phyloP scores from a whole-genome alignment of 108 stramenopile genomes.

The Cylindrotheca closterium region DNA sequence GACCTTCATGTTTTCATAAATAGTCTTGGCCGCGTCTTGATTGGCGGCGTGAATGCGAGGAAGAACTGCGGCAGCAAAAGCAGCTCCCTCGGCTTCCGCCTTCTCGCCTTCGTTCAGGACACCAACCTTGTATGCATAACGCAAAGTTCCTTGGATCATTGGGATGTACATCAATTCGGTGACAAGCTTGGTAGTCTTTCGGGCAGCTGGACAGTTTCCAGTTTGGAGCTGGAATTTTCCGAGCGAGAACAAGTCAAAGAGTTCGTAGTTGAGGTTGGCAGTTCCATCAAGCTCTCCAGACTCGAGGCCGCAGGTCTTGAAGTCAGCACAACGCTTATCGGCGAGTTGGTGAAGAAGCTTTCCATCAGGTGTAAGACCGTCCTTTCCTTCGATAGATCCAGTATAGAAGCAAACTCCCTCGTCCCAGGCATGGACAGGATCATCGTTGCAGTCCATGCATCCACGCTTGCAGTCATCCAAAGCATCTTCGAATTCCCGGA shows the following conservation, averaged over 20 bases:
- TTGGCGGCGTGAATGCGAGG: constrained; percentile 59
- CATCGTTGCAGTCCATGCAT: constrained; percentile 64
- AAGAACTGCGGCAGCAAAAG: constrained; percentile 73
- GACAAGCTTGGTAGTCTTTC: constrained; percentile 42
- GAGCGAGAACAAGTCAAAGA: constrained; percentile 47
- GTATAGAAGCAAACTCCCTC: constrained; percentile 63
- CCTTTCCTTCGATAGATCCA: constrained; percentile 56
- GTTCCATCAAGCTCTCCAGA: constrained; percentile 43
- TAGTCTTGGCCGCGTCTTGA: constrained; percentile 47
- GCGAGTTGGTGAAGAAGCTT: constrained; percentile 63
- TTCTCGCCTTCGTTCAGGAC: constrained; percentile 30
- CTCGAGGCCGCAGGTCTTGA: constrained; percentile 56
- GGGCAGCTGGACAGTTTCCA: constrained; percentile 53
- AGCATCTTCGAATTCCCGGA: constrained; percentile 63
- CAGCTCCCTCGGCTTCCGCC: constrained; percentile 65
- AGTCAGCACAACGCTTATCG: constrained; percentile 76
- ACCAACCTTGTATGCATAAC: constrained; percentile 60
- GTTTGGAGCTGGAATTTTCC: constrained; percentile 44
- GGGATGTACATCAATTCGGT: constrained; percentile 66
- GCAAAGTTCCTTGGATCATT: constrained; percentile 65
- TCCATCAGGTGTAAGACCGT: constrained; percentile 46
- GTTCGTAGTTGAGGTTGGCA: constrained; percentile 62
- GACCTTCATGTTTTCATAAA: constrained; percentile 64
- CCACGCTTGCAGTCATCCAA: constrained; percentile 59
- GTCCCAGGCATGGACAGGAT: constrained; percentile 67